Conservation (phyloP, 2,329 filamentous ascomycete species). For the Colletotrichum cordylinicola region DNA sequence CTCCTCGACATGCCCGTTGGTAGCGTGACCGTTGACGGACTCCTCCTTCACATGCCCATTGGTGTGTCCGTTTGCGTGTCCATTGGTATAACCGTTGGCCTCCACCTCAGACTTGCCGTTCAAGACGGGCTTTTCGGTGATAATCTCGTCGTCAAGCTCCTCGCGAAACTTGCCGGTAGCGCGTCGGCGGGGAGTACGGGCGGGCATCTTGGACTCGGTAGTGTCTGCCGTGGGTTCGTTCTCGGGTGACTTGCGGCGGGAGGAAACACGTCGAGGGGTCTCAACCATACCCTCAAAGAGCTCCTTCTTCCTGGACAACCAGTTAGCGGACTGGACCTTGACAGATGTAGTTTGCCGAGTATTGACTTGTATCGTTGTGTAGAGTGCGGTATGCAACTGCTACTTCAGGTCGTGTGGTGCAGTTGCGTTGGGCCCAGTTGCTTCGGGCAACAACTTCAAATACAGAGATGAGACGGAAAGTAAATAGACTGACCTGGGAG, state of each 20-base stretch:
- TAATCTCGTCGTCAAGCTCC: conserved; percentile 47
- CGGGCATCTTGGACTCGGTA: conserved; percentile 13
- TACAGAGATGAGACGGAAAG: neutral
- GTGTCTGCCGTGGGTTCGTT: conserved; percentile 9
- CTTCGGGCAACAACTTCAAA: conserved; percentile 5
- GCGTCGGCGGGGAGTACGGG: conserved; percentile 48
- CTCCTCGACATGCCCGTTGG: conserved; percentile 22
- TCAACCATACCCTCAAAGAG: conserved; percentile 67
- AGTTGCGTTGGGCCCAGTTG: neutral
- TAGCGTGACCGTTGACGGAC: conserved; percentile 14
- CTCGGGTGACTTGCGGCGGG: conserved; percentile 54
- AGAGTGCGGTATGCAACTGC: neutral
- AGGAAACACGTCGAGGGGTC: conserved; percentile 54
- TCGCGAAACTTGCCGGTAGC: conserved; percentile 55
- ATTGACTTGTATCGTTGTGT: neutral
- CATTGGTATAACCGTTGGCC: conserved; percentile 33
- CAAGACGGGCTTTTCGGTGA: conserved; percentile 31
- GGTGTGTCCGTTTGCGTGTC: conserved; percentile 25
- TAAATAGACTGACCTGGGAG: conserved; percentile 36
- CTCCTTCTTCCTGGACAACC: conserved; percentile 59
- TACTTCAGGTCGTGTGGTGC: neutral
- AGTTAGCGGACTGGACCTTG: neutral
- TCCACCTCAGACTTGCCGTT: conserved; percentile 24
- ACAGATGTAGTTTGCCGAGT: neutral
- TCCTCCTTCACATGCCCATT: conserved; percentile 30